Percentiles rank a stretch among this genome's conserved stretches.
These are phyloP conservation scores for Eucalyptus virginea DNA, from an alignment of 345 rosid species.

Conservation along the genomic window DNA sequence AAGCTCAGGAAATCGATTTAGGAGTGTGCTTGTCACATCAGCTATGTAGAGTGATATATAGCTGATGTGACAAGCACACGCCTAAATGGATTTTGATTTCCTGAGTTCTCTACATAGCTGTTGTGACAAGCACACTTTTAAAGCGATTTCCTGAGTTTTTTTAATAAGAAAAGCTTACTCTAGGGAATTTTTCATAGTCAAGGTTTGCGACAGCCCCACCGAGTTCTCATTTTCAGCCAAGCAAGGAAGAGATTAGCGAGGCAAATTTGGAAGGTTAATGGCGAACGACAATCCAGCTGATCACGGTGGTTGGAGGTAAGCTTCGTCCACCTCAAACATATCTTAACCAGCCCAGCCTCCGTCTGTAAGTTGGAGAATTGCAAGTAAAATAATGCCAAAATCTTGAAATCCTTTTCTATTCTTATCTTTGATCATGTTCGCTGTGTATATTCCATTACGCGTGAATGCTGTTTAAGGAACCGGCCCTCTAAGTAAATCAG, in stretches of 20 bases:
- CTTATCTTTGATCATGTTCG: not conserved
- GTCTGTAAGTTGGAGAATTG: not conserved
- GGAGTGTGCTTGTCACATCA: too few relatives aligned
- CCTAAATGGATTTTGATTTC: too few relatives aligned
- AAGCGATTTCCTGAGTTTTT: too few relatives aligned
- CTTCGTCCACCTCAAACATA: not conserved
- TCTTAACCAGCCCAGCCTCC: not conserved
- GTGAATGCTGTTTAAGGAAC: not conserved
- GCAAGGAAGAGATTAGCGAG: not conserved
- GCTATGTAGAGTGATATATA: too few relatives aligned
- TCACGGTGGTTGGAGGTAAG: not conserved
- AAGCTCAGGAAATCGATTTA: too few relatives aligned
- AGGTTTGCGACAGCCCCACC: too few relatives aligned
- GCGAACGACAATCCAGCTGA: not conserved
- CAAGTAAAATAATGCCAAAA: not conserved
- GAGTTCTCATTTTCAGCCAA: not conserved
- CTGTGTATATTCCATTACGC: not conserved
- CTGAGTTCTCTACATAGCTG: too few relatives aligned
- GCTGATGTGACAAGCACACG: too few relatives aligned
- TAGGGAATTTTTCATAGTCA: too few relatives aligned
- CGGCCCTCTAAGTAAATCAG: rapidly evolving
- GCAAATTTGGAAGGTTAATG: not conserved
- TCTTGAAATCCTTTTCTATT: not conserved
- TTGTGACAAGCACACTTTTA: too few relatives aligned
- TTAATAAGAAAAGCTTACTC: too few relatives aligned